Percentiles rank a stretch among this genome's conserved stretches.
Evolutionary conservation across 257 asterid genomes (phyloP).

Genomic region (Solanum raphanifolium): DNA sequence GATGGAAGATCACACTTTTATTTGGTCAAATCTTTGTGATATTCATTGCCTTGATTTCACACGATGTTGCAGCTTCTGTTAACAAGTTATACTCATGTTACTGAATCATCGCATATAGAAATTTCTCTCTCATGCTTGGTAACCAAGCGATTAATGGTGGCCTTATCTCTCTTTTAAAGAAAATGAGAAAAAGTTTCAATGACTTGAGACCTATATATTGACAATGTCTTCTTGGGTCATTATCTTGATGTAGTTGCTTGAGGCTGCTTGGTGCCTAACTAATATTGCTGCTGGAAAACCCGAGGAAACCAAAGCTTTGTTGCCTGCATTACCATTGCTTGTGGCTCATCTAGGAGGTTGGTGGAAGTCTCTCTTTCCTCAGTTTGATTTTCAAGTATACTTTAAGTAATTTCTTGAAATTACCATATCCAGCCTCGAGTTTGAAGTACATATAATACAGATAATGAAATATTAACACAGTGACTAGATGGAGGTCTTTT

Average conservation of each 20-base stretch:
- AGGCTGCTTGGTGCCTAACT: conserved; percentile 98
- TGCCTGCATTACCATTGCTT: conserved; percentile 88
- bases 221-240: not conserved
- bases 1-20: not conserved
- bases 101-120: not conserved
- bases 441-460: not conserved
- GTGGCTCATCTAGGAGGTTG: conserved; percentile 97
- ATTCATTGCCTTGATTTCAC: not conserved
- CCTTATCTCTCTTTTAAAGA: not conserved
- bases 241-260: conserved; percentile 57
- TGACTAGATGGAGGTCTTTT: not conserved
- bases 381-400: not conserved
- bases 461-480: not conserved
- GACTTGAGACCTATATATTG: not conserved
- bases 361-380: conserved; percentile 13
- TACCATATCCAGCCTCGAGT: not conserved
- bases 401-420: not conserved
- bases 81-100: not conserved
- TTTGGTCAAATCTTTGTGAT: not conserved
- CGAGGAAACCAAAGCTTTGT: conserved; percentile 79
- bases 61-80: not conserved
- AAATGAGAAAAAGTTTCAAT: not conserved
- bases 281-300: conserved; percentile 94
- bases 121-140: not conserved
- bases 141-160: not conserved